Evolutionary conservation across 2,329 filamentous ascomycete species (phyloP), one percentile per base, ranked within the genome.

Genomic region (Grosmannia clavigera): DNA sequence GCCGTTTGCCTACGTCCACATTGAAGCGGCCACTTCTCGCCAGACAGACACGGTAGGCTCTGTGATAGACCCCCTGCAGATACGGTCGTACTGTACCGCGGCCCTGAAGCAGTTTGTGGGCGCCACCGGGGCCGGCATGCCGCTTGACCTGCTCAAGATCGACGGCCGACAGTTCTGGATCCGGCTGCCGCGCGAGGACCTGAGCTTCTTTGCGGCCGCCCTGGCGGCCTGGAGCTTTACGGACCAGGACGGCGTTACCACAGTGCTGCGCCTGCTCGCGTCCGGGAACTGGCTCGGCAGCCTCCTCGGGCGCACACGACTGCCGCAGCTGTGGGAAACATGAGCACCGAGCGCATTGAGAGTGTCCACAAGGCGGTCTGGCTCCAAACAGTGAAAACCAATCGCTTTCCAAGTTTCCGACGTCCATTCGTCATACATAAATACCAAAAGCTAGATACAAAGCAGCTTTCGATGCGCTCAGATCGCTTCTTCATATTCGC

Each of bases 41-140:
- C 29, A 25, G 27, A 61, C 40, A 31, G 59, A 38, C 5, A 5
- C 31, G 5, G 53, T 10, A 5, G 53, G 27, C 22, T 57, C 59
- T 3, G 53, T 64, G 1, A 73, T 89, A 6, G 87, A 91, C 70
- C 74, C 77, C 3, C 73, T 90, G 3, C 84, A 84, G 46, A 76
- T 81, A 22, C 82, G 81, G 40, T 75, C 82, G 0, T 84, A 87
- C 67, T 81, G 87, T 65, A 81, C 80, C 2, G 71, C 79, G 1
- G 84, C 87, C 0, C 74, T 92, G 9, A 76, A 75, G 1, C 81
- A 87, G 63, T 91, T 88, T 66, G 80, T 92, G 1, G 89, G 89
- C 25, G 72, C 82, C 22, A 84, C 82, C 0, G 89, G 89, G 12
- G 73, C 78, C 2, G 83, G 82, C 12, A 84, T 92, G 3, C 74